Conservation (phyloP, 345 rosid species). For the Pseudoturritis turrita region DNA sequence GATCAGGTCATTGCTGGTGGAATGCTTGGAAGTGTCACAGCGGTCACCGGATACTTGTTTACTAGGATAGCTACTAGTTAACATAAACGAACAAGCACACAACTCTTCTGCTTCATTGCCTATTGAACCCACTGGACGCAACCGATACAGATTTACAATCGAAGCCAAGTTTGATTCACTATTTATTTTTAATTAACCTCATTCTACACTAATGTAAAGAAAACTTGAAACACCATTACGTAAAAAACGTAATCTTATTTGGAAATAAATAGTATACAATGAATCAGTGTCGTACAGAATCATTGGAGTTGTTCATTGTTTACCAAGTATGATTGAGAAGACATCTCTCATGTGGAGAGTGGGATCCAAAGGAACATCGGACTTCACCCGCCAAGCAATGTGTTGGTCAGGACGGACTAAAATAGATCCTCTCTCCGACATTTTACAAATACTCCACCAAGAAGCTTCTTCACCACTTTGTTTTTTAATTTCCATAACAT, state of each 20-base stretch:
- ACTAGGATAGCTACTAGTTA: slow-evolving; percentile 28
- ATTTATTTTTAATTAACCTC: not conserved
- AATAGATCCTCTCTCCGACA: slow-evolving; percentile 65
- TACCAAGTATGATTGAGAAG: slow-evolving; percentile 49
- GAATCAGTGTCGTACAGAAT: not conserved
- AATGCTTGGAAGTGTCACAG: slow-evolving; percentile 66
- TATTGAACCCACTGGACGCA: not conserved
- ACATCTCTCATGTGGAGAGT: slow-evolving; percentile 48
- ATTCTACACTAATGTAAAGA: slow-evolving; percentile 21
- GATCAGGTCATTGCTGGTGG: slow-evolving; percentile 82
- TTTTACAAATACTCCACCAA: slow-evolving; percentile 77
- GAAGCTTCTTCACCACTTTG: slow-evolving; percentile 34
- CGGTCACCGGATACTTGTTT: slow-evolving; percentile 55
- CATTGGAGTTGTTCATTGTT: slow-evolving; percentile 3
- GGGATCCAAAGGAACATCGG: slow-evolving; percentile 39
- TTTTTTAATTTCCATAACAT: slow-evolving; percentile 46
- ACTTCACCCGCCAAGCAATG: slow-evolving; percentile 68
- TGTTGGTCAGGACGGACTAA: slow-evolving; percentile 83
- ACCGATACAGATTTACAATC: not conserved
- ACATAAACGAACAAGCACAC: not conserved
- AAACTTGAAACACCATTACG: slow-evolving; percentile 11
- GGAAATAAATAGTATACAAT: slow-evolving; percentile 14
- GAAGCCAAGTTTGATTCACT: not conserved
- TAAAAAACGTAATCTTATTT: not conserved
- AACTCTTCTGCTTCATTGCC: slow-evolving; percentile 8